Evolutionary conservation across 345 rosid genomes (phyloP), one percentile per base, ranked within the genome.

Genomic region (Dipteronia sinensis): DNA sequence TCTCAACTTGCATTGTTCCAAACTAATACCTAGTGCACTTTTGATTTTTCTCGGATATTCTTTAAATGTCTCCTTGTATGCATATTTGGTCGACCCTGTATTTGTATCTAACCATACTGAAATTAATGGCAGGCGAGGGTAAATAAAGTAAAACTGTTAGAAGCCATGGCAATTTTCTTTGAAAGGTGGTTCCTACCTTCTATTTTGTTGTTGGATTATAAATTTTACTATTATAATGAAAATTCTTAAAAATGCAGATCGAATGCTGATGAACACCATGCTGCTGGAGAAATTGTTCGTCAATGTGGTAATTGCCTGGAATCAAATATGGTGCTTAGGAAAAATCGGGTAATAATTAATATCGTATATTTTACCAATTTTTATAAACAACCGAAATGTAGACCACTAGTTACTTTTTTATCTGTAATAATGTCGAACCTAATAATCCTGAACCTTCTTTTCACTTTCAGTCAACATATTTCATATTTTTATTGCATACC

Each of bases 111-210:
- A 79, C 59, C 59, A 20, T 77, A 31, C 51, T 69, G 51, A 25
- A 25, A 71, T 53, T 75, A 7, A 77, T 67, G 84, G 81, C 92
- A 93, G 98, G 95, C 99, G 63, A 91, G 90, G 82, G 44, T 83
- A 51, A 90, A 94, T 68, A 95, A 89, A 81, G 79, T 80, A 79
- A 95, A 95, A 82, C 93, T 95, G 71, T 81, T 93, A 71, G 93
- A 95, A 77, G 93, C 98, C 40, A 95, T 95, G 99, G 86, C 83
- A 67, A 82, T 93, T 79, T 95, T 95, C 92, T 95, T 92, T 82
- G 93, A 93, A 66, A 93, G 98, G 98, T 93, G 69, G 47, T 76
- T 80, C 71, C 78, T 76, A 47, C 67, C 68, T 75, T 76, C 67
- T 3, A 76, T 46, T 6, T 27, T 10, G 22, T 29, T 73, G 27